Evolutionary conservation across 2,329 filamentous ascomycete species (phyloP).

Genomic region (Diaporthe sp.): DNA sequence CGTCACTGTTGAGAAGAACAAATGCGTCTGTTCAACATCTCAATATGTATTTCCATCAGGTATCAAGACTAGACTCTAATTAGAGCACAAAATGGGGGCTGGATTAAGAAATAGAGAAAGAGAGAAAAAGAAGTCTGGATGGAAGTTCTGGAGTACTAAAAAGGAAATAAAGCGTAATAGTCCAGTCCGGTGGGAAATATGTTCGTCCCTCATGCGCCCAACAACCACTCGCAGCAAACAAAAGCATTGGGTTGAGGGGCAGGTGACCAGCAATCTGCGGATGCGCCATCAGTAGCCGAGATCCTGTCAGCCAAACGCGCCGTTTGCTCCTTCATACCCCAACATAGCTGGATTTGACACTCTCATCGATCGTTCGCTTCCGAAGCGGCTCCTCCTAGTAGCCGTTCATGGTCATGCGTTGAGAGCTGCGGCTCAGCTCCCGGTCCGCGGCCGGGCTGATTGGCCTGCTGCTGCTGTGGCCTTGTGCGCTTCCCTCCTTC

Average conservation of each 20-base stretch:
- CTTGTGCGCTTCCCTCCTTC: constrained; percentile 96
- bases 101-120: constrained; percentile 48
- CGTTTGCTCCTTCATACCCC: constrained; percentile 37
- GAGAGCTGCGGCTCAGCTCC: constrained; percentile 95
- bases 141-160: constrained; percentile 58
- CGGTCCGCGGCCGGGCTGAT: constrained; percentile 96
- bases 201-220: constrained; percentile 48
- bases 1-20: not conserved
- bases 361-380: constrained; percentile 41
- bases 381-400: constrained; percentile 72
- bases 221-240: constrained; percentile 52
- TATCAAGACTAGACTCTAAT: constrained; percentile 60
- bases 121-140: constrained; percentile 47
- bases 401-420: constrained; percentile 99
- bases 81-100: constrained; percentile 50
- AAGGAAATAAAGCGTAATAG: constrained; percentile 57
- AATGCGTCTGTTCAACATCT: constrained; percentile 33
- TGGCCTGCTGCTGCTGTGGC: constrained; percentile 86
- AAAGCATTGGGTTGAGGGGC: constrained; percentile 48
- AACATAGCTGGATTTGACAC: constrained; percentile 39
- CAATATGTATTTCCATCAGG: constrained; percentile 53
- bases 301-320: constrained; percentile 31
- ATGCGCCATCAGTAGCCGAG: constrained; percentile 33
- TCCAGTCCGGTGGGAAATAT: constrained; percentile 55
- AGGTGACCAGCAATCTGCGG: constrained; percentile 46